These are phyloP conservation scores for Malassezia sympodialis DNA, from an alignment of 1,284 basidiomycete species.

Conservation along the genomic window DNA sequence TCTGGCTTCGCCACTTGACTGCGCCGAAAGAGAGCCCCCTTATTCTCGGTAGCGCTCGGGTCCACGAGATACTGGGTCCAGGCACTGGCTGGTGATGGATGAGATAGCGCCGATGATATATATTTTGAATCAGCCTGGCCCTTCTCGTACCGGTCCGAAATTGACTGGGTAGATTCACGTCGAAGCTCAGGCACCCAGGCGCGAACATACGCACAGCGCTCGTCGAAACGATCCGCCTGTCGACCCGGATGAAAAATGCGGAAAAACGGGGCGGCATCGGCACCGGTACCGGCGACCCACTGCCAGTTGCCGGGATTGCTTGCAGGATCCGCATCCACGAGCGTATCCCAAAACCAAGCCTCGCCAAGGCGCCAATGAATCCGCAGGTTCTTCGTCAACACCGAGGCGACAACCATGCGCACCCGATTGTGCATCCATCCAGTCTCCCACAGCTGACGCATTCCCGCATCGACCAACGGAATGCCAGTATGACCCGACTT, in stretches of 20 bases:
- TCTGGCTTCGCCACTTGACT: background rate
- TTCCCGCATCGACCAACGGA: slow-evolving; percentile 12
- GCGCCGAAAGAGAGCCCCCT: background rate
- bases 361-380: slow-evolving; percentile 9
- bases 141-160: background rate
- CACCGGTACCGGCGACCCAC: slow-evolving; percentile 12
- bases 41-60: background rate
- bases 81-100: background rate
- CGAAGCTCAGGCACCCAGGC: slow-evolving; percentile 10
- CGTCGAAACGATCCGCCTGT: slow-evolving; percentile 9
- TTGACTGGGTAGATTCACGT: background rate
- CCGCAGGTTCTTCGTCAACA: slow-evolving; percentile 8
- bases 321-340: slow-evolving; percentile 14
- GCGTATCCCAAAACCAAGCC: slow-evolving; percentile 15
- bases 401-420: slow-evolving; percentile 12
- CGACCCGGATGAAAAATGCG: slow-evolving; percentile 10
- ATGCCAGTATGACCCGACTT: slow-evolving; percentile 12
- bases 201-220: slow-evolving; percentile 5
- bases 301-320: slow-evolving; percentile 14
- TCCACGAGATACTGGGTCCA: background rate
- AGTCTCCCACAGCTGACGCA: slow-evolving; percentile 12
- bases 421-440: slow-evolving; percentile 18
- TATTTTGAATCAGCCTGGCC: background rate
- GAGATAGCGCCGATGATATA: background rate
- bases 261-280: slow-evolving; percentile 13